These are phyloP conservation scores for Plasmodium reichenowi DNA, from an alignment of 169 alveolate species.

Conservation along the genomic window DNA sequence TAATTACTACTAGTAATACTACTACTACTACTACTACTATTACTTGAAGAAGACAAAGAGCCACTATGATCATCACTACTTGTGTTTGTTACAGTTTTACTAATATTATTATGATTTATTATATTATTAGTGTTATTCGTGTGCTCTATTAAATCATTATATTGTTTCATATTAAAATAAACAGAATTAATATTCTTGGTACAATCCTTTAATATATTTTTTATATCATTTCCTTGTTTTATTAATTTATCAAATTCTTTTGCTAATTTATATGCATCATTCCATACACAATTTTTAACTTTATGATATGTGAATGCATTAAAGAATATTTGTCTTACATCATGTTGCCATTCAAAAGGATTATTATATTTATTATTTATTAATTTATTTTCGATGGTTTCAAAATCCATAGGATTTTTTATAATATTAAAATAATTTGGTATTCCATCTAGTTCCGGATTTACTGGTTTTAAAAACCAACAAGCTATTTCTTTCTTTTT, in stretches of 20 bases:
- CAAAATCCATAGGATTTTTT: conserved; percentile 86
- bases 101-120: background rate
- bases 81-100: conserved; percentile 9
- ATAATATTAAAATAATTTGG: conserved; percentile 88
- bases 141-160: conserved; percentile 69
- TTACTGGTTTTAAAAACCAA: conserved; percentile 93
- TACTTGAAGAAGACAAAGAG: conserved; percentile 8
- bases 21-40: conserved; percentile 9
- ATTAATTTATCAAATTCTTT: conserved; percentile 77
- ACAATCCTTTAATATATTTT: conserved; percentile 28
- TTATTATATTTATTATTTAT: conserved; percentile 84
- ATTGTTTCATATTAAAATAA: conserved; percentile 77
- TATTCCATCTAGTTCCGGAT: conserved; percentile 92
- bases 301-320: conserved; percentile 87
- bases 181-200: conserved; percentile 55
- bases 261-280: conserved; percentile 77
- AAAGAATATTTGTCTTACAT: conserved; percentile 90
- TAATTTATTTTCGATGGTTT: conserved; percentile 84
- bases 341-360: conserved; percentile 94
- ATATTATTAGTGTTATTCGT: background rate
- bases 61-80: conserved; percentile 30
- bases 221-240: conserved; percentile 61
- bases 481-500: conserved; percentile 78
- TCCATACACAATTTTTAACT: conserved; percentile 75
- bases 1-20: background rate